These are phyloP conservation scores for Neolecta irregularis DNA, from an alignment of 1,139 yeast species.

Conservation along the genomic window DNA sequence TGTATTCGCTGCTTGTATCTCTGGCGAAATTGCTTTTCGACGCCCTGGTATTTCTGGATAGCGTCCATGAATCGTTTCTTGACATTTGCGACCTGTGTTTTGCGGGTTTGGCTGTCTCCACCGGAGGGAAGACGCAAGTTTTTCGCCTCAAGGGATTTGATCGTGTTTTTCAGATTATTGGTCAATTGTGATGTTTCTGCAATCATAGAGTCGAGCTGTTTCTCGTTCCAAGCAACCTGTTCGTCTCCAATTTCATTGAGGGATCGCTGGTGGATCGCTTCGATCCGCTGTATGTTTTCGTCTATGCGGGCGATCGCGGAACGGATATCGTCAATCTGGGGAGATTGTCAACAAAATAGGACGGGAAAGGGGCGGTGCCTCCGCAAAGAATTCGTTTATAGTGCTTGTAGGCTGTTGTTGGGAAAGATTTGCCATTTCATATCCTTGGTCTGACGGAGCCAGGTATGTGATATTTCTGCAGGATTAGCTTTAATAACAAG, in stretches of 20 bases:
- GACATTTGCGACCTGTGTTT: conserved; percentile 78
- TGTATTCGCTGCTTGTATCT: conserved; percentile 78
- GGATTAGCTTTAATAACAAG: too few species aligned
- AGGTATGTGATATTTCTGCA: too few species aligned
- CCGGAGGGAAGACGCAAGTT: conserved; percentile 29
- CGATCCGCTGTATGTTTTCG: conserved; percentile 59
- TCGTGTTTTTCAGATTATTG: conserved; percentile 53
- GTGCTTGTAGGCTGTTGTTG: too few species aligned
- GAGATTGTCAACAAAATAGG: too few species aligned
- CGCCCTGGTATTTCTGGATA: conserved; percentile 72
- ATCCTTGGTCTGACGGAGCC: too few species aligned
- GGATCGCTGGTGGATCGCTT: conserved; percentile 65
- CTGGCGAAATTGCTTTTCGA: conserved; percentile 76
- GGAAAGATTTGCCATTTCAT: too few species aligned
- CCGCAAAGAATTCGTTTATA: too few species aligned
- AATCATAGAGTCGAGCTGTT: conserved; percentile 62
- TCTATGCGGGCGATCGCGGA: conserved; percentile 68
- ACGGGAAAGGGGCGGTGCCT: too few species aligned
- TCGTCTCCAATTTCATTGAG: conserved; percentile 69
- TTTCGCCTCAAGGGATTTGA: conserved; percentile 60
- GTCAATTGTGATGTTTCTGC: conserved; percentile 72
- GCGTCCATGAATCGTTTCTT: conserved; percentile 73
- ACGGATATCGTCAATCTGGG: conserved; percentile 66
- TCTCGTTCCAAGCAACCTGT: conserved; percentile 52
- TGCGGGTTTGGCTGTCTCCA: conserved; percentile 53